Evolutionary conservation across 371 early-diverging fungal genomes (phyloP).

Genomic region (Rhizomucor miehei): DNA sequence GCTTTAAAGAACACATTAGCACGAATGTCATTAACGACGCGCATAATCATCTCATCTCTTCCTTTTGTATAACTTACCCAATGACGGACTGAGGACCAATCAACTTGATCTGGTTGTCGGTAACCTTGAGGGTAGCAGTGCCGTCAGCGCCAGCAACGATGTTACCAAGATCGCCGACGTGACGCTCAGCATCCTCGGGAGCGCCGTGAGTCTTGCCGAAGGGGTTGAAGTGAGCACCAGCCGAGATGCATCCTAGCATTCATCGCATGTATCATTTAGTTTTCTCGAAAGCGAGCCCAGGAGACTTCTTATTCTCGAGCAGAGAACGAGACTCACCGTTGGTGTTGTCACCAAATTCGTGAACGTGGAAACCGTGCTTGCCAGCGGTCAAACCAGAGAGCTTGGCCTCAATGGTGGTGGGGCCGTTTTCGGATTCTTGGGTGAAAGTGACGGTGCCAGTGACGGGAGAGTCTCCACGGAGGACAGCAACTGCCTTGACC

Average conservation of each 20-base stretch:
- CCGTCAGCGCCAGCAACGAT: slow-evolving; percentile 60
- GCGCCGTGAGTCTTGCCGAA: slow-evolving; percentile 79
- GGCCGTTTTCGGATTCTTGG: slow-evolving; percentile 66
- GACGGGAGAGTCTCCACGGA: slow-evolving; percentile 56
- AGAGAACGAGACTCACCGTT: slow-evolving; percentile 59
- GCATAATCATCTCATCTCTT: not conserved
- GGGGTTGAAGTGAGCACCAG: slow-evolving; percentile 89
- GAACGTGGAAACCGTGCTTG: slow-evolving; percentile 92
- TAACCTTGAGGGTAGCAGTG: slow-evolving; percentile 53
- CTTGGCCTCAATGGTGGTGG: slow-evolving; percentile 60
- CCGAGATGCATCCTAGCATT: slow-evolving; percentile 79
- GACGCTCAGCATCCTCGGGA: slow-evolving; percentile 68
- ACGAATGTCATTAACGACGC: slow-evolving; percentile 2
- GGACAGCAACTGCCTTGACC: slow-evolving; percentile 80
- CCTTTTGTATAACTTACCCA: slow-evolving; percentile 43
- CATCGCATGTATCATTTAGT: slow-evolving; percentile 1
- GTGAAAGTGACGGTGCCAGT: slow-evolving; percentile 74
- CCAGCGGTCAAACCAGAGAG: slow-evolving; percentile 76
- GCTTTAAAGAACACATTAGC: slow-evolving; percentile 64
- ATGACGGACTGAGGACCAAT: slow-evolving; percentile 78
- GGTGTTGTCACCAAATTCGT: slow-evolving; percentile 83
- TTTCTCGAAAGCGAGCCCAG: slow-evolving; percentile 2
- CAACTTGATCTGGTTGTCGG: slow-evolving; percentile 71
- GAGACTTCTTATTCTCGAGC: not conserved
- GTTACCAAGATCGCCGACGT: slow-evolving; percentile 92